Evolutionary conservation across 768 basidiomycete genomes (phyloP), one percentile per base, ranked within the genome.

Genomic region (Russula brevipes): DNA sequence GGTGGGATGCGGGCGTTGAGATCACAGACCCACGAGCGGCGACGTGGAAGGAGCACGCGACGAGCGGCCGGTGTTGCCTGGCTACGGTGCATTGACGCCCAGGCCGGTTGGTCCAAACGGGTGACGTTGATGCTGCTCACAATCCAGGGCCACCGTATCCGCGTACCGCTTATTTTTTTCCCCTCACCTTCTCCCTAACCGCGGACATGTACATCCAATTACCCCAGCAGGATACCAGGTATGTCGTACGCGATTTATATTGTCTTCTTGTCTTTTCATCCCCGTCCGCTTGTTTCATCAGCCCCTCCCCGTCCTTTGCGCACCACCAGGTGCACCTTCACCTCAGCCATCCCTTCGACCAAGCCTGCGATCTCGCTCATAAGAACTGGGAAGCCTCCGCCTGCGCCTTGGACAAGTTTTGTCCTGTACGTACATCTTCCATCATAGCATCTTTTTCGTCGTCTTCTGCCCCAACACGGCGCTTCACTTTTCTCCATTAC

Each of bases 171-270:
- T 35, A 31, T 54, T 50, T 50, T 59, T 45, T 54, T 49, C 38
- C 4, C 16, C 31, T 19, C 19, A 1, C 16, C 31, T 36, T 16
- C 33, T 24, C 11, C 54, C 41, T 38, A 24, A 47, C 56, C 50
- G 56, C 46, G 58, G 51, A 64, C 35, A 64, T 64, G 58, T 38
- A 19, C n/a, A 35, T 60, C 24, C 39, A 64, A 16, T 54, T 60
- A 19, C 63, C 59, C 54, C 58, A 31, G 14, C 58, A 64, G 59
- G 58, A 64, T 51, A 31, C 58, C 3, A 41, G 41, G 59, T 60
- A 54, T 41, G 59, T 57, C 16, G 11, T 45, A 55, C 47, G 41
- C 47, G 5, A 51, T 55, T 63, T 51, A 64, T 56, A 57, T 60
- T 31, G 4, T 49, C 31, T 44, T 41, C 47, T 12, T 2, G 6